Conservation (phyloP, 371 early-diverging fungal genomes). For the Mucor saturninus region DNA sequence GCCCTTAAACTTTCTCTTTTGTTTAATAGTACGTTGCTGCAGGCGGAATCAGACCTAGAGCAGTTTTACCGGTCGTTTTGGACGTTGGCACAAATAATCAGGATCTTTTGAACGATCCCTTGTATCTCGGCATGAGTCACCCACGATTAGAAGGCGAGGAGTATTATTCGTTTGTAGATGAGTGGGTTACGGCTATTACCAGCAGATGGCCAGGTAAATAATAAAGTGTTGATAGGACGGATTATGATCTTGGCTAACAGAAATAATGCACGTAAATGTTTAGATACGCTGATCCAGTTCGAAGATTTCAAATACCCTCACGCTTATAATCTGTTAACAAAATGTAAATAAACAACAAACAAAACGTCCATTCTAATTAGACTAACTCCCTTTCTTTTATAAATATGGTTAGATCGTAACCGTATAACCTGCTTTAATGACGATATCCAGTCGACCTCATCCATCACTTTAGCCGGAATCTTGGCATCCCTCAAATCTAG, state of each 20-base stretch:
- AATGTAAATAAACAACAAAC: conserved; percentile 39
- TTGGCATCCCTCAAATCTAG: conserved; percentile 64
- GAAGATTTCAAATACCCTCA: conserved; percentile 61
- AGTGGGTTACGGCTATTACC: conserved; percentile 66
- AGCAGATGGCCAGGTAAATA: conserved; percentile 64
- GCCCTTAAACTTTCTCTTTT: not conserved
- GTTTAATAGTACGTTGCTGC: conserved; percentile 61
- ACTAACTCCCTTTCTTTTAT: conserved; percentile 1
- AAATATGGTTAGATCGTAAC: conserved; percentile 45
- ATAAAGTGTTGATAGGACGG: not conserved
- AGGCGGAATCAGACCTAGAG: conserved; percentile 66
- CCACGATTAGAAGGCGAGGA: conserved; percentile 64
- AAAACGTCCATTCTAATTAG: not conserved
- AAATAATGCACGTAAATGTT: conserved; percentile 18
- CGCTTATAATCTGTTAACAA: conserved; percentile 64
- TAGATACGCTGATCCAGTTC: conserved; percentile 47
- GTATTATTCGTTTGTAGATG: conserved; percentile 69
- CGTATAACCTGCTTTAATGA: conserved; percentile 68
- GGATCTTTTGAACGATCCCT: conserved; percentile 58
- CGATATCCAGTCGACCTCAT: conserved; percentile 69
- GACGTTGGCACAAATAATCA: conserved; percentile 74
- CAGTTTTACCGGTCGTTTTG: conserved; percentile 67
- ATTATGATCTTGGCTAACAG: not conserved
- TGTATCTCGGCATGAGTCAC: conserved; percentile 70
- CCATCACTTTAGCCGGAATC: conserved; percentile 69